Evolutionary conservation across 257 asterid species (phyloP).

Genomic region (Haberlea rhodopensis): DNA sequence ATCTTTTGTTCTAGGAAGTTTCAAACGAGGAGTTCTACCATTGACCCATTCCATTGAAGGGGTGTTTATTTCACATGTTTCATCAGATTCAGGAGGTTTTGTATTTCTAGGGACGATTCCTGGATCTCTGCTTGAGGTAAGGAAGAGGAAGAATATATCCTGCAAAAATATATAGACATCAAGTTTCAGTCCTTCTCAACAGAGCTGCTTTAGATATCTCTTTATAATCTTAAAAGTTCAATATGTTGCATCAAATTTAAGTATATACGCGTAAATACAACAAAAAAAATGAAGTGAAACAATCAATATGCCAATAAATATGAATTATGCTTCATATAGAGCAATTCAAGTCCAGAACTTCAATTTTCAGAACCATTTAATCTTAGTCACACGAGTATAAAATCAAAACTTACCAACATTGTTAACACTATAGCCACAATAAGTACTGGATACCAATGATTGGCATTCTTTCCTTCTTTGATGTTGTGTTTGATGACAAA

Average conservation of each 20-base stretch:
- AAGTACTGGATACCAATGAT: conserved; percentile 63
- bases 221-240: neutral
- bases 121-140: conserved; percentile 80
- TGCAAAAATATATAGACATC: conserved; percentile 31
- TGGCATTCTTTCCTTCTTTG: conserved; percentile 37
- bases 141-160: conserved; percentile 69
- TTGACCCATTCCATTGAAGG: conserved; percentile 92
- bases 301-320: neutral
- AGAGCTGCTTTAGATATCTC: neutral
- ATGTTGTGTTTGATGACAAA: conserved; percentile 36
- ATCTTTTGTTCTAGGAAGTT: conserved; percentile 70
- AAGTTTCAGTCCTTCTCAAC: conserved; percentile 1
- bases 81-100: conserved; percentile 65
- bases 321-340: conserved; percentile 6
- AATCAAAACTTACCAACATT: conserved; percentile 53
- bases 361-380: neutral
- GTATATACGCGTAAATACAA: neutral
- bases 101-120: conserved; percentile 72
- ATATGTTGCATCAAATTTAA: neutral
- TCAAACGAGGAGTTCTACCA: conserved; percentile 71
- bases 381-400: conserved; percentile 2
- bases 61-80: conserved; percentile 40
- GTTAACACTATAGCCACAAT: conserved; percentile 54
- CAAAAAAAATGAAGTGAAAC: neutral
- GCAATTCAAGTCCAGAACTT: conserved; percentile 1